Percentiles rank a stretch among this genome's conserved stretches.
Evolutionary conservation across 352 stramenopile genomes (phyloP).

Genomic region (Albugo candida): DNA sequence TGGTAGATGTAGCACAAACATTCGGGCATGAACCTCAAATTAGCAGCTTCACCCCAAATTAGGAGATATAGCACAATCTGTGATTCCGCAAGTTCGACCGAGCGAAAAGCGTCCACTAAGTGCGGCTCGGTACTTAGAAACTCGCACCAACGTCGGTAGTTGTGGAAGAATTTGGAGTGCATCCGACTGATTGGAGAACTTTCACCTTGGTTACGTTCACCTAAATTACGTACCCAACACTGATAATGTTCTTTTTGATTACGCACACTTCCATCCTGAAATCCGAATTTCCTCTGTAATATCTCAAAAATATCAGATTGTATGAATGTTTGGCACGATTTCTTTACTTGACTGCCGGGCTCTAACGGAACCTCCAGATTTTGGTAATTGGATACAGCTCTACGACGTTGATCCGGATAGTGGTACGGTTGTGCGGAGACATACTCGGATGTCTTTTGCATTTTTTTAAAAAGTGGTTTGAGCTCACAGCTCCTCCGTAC

Average conservation of each 20-base stretch:
- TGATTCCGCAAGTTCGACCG: conserved; percentile 29
- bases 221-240: background rate
- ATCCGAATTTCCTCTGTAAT: conserved; percentile 1
- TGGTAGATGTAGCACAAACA: conserved; percentile 80
- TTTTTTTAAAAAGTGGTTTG: too few species aligned
- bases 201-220: background rate
- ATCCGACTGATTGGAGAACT: conserved; percentile 16
- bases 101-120: conserved; percentile 27
- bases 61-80: conserved; percentile 63
- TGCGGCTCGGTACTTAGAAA: conserved; percentile 79
- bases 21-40: conserved; percentile 78
- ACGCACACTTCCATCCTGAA: conserved; percentile 2
- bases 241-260: conserved; percentile 4
- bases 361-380: too few species aligned
- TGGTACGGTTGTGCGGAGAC: too few species aligned
- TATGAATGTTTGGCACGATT: too few species aligned
- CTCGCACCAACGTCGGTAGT: conserved; percentile 89
- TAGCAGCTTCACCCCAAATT: conserved; percentile 68
- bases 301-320: conserved; percentile 1
- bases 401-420: too few species aligned
- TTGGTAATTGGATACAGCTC: too few species aligned
- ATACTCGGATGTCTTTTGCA: too few species aligned
- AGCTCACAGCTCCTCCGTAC: too few species aligned
- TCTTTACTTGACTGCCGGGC: too few species aligned
- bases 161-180: conserved; percentile 76